Percentiles rank a stretch among this genome's conserved stretches.
These are phyloP conservation scores for Emergomyces orientalis DNA, from an alignment of 2,329 filamentous ascomycete genomes.

Conservation along the genomic window DNA sequence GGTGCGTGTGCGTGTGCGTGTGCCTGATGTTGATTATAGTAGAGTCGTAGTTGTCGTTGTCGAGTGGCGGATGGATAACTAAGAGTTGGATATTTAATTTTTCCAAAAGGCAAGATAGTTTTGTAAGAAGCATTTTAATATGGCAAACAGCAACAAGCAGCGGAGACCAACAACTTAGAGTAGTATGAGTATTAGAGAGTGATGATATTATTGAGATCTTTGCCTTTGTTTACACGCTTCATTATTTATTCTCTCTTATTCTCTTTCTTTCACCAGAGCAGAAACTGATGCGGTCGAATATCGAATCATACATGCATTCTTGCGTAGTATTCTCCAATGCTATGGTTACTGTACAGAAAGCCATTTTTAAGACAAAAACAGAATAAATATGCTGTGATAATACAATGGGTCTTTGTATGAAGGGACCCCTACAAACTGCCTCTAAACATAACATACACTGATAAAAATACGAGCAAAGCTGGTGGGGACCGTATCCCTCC, in stretches of 20 bases:
- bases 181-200: not conserved
- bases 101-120: no score
- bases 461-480: not conserved
- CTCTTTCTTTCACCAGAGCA: not conserved
- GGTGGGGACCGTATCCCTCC: not conserved
- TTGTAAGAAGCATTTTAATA: no score
- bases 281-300: not conserved
- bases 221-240: not conserved
- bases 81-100: not conserved
- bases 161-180: not conserved
- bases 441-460: not conserved
- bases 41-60: not conserved
- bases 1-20: not conserved
- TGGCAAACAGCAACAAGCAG: not conserved
- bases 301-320: not conserved
- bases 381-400: not conserved
- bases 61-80: not conserved
- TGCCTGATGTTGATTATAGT: not conserved
- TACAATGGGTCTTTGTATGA: not conserved
- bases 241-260: not conserved
- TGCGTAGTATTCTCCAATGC: not conserved
- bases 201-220: not conserved
- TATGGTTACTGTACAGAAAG: not conserved
- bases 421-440: not conserved
- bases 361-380: not conserved